A percentile compares a stretch with the other conserved stretches of the same genome.
Evolutionary conservation across 2,329 filamentous ascomycete species (phyloP).

Genomic region (Aspergillus amoenus): DNA sequence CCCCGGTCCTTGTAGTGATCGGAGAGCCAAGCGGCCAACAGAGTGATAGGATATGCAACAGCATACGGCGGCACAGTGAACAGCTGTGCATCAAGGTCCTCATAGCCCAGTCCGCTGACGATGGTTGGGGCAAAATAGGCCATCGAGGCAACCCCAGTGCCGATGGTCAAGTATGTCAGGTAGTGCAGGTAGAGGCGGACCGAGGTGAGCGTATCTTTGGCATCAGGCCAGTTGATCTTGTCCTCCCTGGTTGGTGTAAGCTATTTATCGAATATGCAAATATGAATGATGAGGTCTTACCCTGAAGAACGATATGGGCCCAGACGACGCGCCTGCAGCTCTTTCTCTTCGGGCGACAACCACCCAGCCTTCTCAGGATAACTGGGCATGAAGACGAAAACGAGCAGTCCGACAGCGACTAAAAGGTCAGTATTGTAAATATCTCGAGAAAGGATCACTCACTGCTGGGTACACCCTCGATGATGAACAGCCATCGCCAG

Average conservation of each 20-base stretch:
- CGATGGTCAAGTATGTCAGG: background rate
- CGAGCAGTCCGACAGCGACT: background rate
- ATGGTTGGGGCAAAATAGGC: constrained; percentile 35
- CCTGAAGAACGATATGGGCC: background rate
- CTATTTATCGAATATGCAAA: background rate
- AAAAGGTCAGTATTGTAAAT: background rate
- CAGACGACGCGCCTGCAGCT: background rate
- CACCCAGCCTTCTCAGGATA: constrained; percentile 22
- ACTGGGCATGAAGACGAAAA: constrained; percentile 19
- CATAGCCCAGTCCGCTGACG: constrained; percentile 20
- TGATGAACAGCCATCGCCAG: constrained; percentile 10
- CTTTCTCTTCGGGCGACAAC: constrained; percentile 16
- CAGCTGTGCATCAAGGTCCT: constrained; percentile 17
- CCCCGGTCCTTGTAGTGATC: constrained; percentile 6
- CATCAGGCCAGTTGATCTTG: constrained; percentile 9
- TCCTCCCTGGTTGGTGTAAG: background rate
- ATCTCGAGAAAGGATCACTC: background rate
- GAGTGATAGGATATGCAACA: constrained; percentile 16
- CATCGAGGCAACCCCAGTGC: constrained; percentile 16
- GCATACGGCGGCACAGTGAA: constrained; percentile 21
- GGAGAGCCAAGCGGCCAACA: constrained; percentile 7
- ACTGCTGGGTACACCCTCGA: constrained; percentile 8
- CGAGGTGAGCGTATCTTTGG: background rate
- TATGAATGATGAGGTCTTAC: background rate
- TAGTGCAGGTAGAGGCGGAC: constrained; percentile 7